Evolutionary conservation across 495 filamentous ascomycete species (phyloP), one percentile per base, ranked within the genome.

Genomic region (Evernia prunastri): DNA sequence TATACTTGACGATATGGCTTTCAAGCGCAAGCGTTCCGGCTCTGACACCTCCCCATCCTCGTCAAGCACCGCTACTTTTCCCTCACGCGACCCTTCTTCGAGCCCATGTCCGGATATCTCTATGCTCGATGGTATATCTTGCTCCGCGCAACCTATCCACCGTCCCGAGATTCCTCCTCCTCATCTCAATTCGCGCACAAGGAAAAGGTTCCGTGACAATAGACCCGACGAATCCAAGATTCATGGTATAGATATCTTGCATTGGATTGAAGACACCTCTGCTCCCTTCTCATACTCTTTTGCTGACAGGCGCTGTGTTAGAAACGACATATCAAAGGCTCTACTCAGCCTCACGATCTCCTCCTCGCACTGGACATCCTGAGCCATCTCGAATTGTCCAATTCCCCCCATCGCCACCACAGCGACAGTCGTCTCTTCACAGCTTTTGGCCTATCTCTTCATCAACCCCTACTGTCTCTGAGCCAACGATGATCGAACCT

Each of bases 21-120:
- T 78, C 71, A 82, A 82, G 69, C 80, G 80, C 66, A 82, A 82
- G 64, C 77, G 78, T 57, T 81, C 79, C 1, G 76, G 74, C 60
- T 68, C 75, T 13, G 69, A 68, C 18, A 59, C 73, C 29, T 67
- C 72, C 37, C 74, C 72, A 56, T 76, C 75, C 36, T 67, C 73
- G 25, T 75, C 71, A 56, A 76, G 74, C 45, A 68, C 60, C 35
- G 58, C 67, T 9, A 74, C 76, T 27, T 70, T 70, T 61, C 72
- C 67, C 20, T 70, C 65, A 64, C 59, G 63, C 59, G 59, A 66
- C 60, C 36, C 66, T 23, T 68, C 63, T 37, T 59, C 57, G 23
- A 68, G 54, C 56, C 60, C 66, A 27, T 63, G 59, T 36, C 63
- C 63, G 8, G 63, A 68, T 43, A 60, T 65, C 40, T 63, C 40